Conservation (phyloP, 2,329 filamentous ascomycete genomes). For the Fusarium nanum region DNA sequence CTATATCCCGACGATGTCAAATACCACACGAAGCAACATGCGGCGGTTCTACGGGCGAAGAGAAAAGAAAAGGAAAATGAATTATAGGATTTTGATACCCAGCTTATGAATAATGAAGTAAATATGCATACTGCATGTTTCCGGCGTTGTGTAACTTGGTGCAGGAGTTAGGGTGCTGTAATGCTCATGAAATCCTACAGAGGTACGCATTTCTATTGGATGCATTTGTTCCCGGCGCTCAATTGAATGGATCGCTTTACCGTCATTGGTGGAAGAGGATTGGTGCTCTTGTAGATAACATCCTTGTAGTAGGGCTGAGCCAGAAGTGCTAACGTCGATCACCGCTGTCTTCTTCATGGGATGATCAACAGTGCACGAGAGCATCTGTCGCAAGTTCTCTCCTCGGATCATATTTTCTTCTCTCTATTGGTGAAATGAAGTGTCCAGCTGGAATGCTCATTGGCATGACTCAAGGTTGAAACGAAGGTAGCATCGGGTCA, state of each 20-base stretch:
- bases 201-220: not conserved
- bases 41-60: slow-evolving; percentile 48
- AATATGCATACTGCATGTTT: not conserved
- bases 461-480: not conserved
- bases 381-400: no score
- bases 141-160: not conserved
- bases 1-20: slow-evolving; percentile 58
- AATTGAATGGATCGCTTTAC: not conserved
- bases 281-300: not conserved
- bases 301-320: slow-evolving; percentile 6
- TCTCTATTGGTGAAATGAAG: no score
- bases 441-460: not conserved
- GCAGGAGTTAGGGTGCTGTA: not conserved
- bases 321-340: not conserved
- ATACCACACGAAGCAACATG: slow-evolving; percentile 56
- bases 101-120: slow-evolving; percentile 33
- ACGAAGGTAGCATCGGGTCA: slow-evolving; percentile 8
- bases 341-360: not conserved
- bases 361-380: not conserved
- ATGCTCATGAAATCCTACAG: not conserved
- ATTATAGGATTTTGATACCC: slow-evolving; percentile 43
- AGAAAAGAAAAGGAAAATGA: slow-evolving; percentile 42
- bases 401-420: not conserved
- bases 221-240: not conserved
- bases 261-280: slow-evolving; percentile 1